phyloP scores from a whole-genome alignment of 2,329 filamentous ascomycete species.

The Colletotrichum paranaense region DNA sequence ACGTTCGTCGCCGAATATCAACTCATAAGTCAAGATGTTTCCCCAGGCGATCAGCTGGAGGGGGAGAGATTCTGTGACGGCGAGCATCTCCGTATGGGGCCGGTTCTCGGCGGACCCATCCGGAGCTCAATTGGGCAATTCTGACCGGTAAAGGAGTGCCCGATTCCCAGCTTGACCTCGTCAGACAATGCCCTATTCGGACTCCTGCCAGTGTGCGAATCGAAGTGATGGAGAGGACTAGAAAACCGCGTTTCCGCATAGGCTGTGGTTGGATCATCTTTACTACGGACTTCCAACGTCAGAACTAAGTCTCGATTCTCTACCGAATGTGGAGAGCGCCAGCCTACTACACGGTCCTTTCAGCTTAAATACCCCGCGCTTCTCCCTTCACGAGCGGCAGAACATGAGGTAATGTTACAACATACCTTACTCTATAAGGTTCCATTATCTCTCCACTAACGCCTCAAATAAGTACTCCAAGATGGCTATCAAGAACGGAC shows the following conservation, averaged over 20 bases:
- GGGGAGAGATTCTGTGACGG: neutral
- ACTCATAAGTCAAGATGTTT: neutral
- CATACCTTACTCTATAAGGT: neutral
- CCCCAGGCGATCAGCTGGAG: neutral
- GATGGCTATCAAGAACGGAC: constrained; percentile 7
- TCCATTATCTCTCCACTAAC: neutral
- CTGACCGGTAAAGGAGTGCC: neutral
- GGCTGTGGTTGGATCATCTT: too few relatives aligned
- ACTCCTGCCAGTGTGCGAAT: neutral
- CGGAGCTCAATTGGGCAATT: constrained; percentile 23
- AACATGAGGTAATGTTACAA: neutral
- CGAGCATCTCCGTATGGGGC: neutral
- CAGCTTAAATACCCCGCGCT: constrained; percentile 18
- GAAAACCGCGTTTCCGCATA: too few relatives aligned
- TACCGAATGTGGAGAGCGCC: constrained; percentile 2
- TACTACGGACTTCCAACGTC: neutral
- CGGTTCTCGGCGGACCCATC: constrained; percentile 9
- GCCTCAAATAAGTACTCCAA: neutral
- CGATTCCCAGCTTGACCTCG: neutral
- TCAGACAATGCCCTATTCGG: constrained; percentile 4
- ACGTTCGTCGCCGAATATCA: neutral
- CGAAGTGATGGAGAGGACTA: neutral
- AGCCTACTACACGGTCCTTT: neutral
- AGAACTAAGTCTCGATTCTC: neutral
- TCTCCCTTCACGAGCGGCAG: neutral